Conservation (phyloP, 2,329 filamentous ascomycete species). For the Grosmannia clavigera region DNA sequence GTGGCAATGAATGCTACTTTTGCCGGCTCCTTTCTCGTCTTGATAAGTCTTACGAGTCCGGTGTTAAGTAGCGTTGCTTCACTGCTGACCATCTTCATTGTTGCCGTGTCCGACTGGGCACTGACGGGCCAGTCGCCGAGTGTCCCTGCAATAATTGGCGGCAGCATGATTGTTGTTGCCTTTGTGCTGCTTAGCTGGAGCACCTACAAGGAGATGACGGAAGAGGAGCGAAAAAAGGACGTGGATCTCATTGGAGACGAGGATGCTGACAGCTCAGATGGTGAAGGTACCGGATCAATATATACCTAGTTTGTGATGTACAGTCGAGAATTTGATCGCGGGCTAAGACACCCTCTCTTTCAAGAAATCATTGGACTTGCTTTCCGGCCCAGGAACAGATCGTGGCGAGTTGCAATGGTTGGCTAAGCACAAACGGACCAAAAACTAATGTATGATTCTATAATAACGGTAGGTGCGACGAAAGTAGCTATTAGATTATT, state of each 20-base stretch:
- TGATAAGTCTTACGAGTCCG: constrained; percentile 86
- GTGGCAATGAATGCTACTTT: constrained; percentile 84
- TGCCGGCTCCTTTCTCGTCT: constrained; percentile 80
- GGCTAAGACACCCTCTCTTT: no score
- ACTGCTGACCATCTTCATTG: constrained; percentile 90
- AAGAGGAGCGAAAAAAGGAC: constrained; percentile 57
- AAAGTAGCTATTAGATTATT: no score
- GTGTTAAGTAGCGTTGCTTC: constrained; percentile 88
- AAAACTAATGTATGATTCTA: no score
- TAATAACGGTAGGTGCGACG: no score
- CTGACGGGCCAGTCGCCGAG: constrained; percentile 67
- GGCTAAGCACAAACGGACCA: no score
- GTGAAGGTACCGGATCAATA: neutral
- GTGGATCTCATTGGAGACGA: constrained; percentile 14
- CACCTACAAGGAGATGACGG: constrained; percentile 85
- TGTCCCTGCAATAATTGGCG: constrained; percentile 66
- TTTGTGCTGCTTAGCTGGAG: constrained; percentile 84
- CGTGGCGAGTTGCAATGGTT: no score
- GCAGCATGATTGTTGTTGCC: constrained; percentile 73
- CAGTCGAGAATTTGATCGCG: neutral
- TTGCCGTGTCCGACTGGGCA: constrained; percentile 82
- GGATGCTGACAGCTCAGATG: constrained; percentile 6
- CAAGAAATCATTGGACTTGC: no score
- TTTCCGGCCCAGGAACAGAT: no score
- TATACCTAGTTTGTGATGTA: neutral